Conservation (phyloP, 306 rosid species). For the Betula pendula region DNA sequence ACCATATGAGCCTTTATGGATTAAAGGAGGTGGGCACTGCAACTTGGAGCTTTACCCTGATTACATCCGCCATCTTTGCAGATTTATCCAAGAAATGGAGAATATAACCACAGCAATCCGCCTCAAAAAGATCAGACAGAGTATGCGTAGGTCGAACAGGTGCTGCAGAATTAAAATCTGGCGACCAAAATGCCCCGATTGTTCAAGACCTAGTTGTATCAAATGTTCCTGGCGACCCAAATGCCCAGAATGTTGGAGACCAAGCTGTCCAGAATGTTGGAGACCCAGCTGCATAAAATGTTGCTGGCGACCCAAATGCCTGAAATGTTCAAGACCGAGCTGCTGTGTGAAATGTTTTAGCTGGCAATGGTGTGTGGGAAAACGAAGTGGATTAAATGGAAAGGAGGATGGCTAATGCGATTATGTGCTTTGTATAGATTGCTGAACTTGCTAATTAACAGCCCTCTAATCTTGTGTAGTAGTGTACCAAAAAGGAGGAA, state of each 20-base stretch:
- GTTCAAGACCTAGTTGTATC: slow-evolving; percentile 32
- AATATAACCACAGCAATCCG: slow-evolving; percentile 68
- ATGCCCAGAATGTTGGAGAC: slow-evolving; percentile 34
- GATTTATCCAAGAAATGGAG: slow-evolving; percentile 86
- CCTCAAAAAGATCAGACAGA: slow-evolving; percentile 65
- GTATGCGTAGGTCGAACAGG: slow-evolving; percentile 22
- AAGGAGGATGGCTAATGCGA: slow-evolving; percentile 47
- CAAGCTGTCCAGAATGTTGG: slow-evolving; percentile 39
- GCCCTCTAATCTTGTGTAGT: slow-evolving; percentile 48
- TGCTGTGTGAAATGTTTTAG: slow-evolving; percentile 50
- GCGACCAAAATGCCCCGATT: slow-evolving; percentile 42
- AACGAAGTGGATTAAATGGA: slow-evolving; percentile 28
- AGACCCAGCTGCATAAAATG: slow-evolving; percentile 41
- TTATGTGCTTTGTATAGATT: slow-evolving; percentile 51
- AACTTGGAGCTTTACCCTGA: slow-evolving; percentile 98
- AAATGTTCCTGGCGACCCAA: slow-evolving; percentile 43
- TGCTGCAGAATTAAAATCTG: slow-evolving; percentile 49
- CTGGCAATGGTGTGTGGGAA: slow-evolving; percentile 61
- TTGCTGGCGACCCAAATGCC: slow-evolving; percentile 38
- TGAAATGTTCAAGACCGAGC: slow-evolving; percentile 25
- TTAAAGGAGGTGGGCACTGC: slow-evolving; percentile 97
- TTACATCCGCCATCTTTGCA: slow-evolving; percentile 84
- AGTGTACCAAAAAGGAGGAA: slow-evolving; percentile 42
- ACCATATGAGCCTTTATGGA: slow-evolving; percentile 92
- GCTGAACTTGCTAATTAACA: slow-evolving; percentile 47